Conservation (phyloP, 306 rosid species). For the Gleditsia sinensis region DNA sequence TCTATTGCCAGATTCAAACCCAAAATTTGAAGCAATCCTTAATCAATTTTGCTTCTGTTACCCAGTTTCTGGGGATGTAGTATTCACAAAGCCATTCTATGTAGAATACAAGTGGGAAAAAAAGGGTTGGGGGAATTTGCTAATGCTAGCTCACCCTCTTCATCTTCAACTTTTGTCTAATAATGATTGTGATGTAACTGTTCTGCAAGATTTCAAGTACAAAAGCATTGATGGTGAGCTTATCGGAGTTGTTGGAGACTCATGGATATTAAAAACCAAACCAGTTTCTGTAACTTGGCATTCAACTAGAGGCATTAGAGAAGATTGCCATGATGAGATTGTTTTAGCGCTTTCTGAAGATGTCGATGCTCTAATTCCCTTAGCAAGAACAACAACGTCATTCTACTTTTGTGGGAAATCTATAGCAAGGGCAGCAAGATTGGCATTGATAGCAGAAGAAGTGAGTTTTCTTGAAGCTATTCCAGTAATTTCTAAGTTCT, state of each 20-base stretch:
- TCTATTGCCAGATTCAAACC: constrained; percentile 48
- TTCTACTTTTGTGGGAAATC: constrained; percentile 75
- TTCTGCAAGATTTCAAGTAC: constrained; percentile 63
- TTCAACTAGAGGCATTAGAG: constrained; percentile 60
- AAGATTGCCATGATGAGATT: constrained; percentile 49
- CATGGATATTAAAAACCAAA: constrained; percentile 66
- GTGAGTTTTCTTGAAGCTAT: constrained; percentile 54
- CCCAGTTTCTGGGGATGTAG: constrained; percentile 74
- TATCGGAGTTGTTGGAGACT: constrained; percentile 79
- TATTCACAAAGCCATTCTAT: constrained; percentile 54
- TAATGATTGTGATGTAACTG: constrained; percentile 34
- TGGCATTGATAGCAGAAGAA: constrained; percentile 92
- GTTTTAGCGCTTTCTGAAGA: constrained; percentile 60
- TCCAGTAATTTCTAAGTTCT: constrained; percentile 51
- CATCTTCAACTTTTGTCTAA: constrained; percentile 59
- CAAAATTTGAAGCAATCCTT: constrained; percentile 44
- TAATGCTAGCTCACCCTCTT: constrained; percentile 84
- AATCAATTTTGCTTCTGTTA: constrained; percentile 67
- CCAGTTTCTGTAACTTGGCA: constrained; percentile 79
- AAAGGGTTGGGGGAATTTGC: constrained; percentile 70
- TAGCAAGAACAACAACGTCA: constrained; percentile 35
- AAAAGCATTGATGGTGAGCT: constrained; percentile 90
- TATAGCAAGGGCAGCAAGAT: constrained; percentile 85
- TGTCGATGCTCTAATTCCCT: constrained; percentile 52
- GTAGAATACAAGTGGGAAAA: constrained; percentile 81